Evolutionary conservation across 495 filamentous ascomycete species (phyloP).

Genomic region (Neurospora tetrasperma): DNA sequence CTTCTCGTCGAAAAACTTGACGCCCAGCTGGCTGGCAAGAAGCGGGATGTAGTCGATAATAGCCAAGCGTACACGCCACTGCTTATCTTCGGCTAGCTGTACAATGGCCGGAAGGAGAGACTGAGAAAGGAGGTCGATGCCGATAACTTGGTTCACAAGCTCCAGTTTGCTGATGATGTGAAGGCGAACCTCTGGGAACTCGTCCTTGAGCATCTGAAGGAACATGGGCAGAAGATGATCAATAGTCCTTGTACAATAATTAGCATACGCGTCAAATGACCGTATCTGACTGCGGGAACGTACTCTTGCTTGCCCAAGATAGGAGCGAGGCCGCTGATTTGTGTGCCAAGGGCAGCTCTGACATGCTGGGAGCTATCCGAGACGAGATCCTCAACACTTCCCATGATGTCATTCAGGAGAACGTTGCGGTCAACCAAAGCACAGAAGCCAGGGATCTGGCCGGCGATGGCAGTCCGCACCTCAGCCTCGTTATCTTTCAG

Average conservation of each 20-base stretch:
- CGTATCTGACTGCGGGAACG: slow-evolving; percentile 20
- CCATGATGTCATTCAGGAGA: slow-evolving; percentile 94
- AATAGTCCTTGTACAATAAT: slow-evolving; percentile 57
- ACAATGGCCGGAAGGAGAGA: slow-evolving; percentile 97
- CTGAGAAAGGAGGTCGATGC: slow-evolving; percentile 92
- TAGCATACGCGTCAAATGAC: slow-evolving; percentile 8
- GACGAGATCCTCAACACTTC: slow-evolving; percentile 88
- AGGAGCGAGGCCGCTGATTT: slow-evolving; percentile 93
- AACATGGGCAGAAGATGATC: slow-evolving; percentile 98
- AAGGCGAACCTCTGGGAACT: slow-evolving; percentile 93
- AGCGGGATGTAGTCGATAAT: slow-evolving; percentile 99
- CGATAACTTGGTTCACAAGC: slow-evolving; percentile 96
- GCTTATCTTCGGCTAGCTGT: slow-evolving; percentile 95
- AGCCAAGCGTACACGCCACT: slow-evolving; percentile 95
- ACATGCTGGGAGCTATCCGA: slow-evolving; percentile 96
- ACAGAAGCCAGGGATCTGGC: slow-evolving; percentile 97
- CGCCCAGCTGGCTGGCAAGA: slow-evolving; percentile 88
- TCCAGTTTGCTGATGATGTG: slow-evolving; percentile 99
- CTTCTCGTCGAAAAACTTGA: slow-evolving; percentile 98
- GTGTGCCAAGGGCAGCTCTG: slow-evolving; percentile 85
- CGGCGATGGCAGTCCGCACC: slow-evolving; percentile 92
- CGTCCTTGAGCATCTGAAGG: slow-evolving; percentile 97
- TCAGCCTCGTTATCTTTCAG: slow-evolving; percentile 96
- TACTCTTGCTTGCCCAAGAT: slow-evolving; percentile 98
- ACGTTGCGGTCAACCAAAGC: slow-evolving; percentile 73